Base-by-base conservation (phyloP, 2,329 filamentous ascomycete genomes). In the Parascedosporium putredinis region DNA sequence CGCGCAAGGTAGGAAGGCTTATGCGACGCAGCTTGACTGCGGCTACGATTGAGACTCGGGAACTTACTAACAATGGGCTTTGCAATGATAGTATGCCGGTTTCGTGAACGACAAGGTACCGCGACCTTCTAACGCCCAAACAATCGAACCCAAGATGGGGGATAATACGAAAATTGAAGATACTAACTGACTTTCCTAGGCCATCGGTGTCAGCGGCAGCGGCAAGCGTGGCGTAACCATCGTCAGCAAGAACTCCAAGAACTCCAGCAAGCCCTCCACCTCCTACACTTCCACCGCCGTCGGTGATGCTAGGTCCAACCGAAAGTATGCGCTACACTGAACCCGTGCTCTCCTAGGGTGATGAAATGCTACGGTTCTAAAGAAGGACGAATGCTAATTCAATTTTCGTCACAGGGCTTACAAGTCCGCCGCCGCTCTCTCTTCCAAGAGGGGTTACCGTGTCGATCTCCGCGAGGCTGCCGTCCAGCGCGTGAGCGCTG, bases 81-180 rank as follows among this genome's bases (percentile, higher is more conserved):
- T 66, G 16, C 12, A 10, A 12, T 10, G 38, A 42, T 8, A 94
- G 88, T 81, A 95, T 72, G 87, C 87, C 63, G 93, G 93, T 65
- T 94, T 89, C 72, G 82, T 88, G 72, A 95, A 95, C 78, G 80
- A 84, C 69, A 93, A 95, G 86, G 88, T 93, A 85, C 59, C 55
- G 54, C 47, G 36, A 16, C 14, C 36, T 23, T n/a, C n/a, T 29
- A 36, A 38, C 6, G 20, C 25, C 47, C 9, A 23, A 51, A 10
- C 24, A 34, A 9, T 34, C 29, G 22, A 16, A 6, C 18, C 31
- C 4, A 27, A 18, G 22, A 45, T n/a, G 7, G 20, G 38, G 34
- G 14, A 20, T 14, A n/a, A 29, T 24, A 31, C 12, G 20, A 27
- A 34, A 27, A 48, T 33, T 14, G 38, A 47, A 5, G 14, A 16